Base-by-base conservation (phyloP, 768 basidiomycete species). In the Boletus coccyginus region DNA sequence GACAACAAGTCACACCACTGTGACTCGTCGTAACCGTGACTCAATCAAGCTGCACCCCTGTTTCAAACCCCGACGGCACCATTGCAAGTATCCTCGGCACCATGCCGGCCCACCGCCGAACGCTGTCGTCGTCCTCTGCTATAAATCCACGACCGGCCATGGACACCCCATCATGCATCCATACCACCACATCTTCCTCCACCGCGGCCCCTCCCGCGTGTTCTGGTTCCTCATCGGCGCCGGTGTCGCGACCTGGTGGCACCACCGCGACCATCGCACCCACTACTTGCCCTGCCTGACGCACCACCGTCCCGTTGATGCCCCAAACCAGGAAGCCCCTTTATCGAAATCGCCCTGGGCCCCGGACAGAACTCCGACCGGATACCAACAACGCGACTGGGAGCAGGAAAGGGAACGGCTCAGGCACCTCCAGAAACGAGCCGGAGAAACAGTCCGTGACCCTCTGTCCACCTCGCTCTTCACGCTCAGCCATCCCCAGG, bases 171-270 rank as follows among this genome's bases (percentile, higher is more conserved):
- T 4, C 51, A 73, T 73, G 73, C 48, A 65, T 13, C 59, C 61
- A 0, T 61, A 67, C 53, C 48, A 56, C 1, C 58, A 63, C 50
- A 3, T 64, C 40, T 56, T 60, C 29, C 51, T 67, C 58, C 70
- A 69, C 48, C 68, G 74, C 52, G 66, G 78, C 7, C 81, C 82
- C n/a, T 81, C 81, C 43, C 85, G 88, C 59, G 41, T 87, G 52
- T 32, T 89, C 66, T 90, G 88, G 88, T 87, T 90, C 75, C 10
- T 78, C 62, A 19, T 88, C 60, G 88, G 88, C 56, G 86, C 82
- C 7, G 73, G 71, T 3, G 62, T 59, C 29, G 73, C 74, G 0
- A 65, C 68, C 24, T 73, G 69, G 59, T 80, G 71, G 69, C 52
- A 70, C 71, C 49, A 77, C 76, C 75, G 75, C 60, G 77, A 77